Evolutionary conservation across 2,329 filamentous ascomycete genomes (phyloP).

Genomic region (Colletotrichum trifolii): DNA sequence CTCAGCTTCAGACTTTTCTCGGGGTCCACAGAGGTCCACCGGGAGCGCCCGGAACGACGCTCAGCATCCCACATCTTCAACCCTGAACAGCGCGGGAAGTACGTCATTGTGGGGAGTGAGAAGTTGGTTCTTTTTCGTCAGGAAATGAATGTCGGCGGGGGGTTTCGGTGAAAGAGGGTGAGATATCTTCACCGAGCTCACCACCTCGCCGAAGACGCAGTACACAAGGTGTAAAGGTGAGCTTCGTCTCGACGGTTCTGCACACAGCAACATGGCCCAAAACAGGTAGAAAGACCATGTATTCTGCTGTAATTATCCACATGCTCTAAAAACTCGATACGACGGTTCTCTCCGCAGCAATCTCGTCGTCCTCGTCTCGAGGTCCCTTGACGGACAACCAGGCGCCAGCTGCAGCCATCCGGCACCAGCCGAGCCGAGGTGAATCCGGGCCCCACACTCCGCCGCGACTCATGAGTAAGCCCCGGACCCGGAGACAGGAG

Average conservation of each 20-base stretch:
- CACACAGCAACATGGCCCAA: too few species aligned
- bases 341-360: not conserved
- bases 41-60: constrained; percentile 2
- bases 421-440: not conserved
- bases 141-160: constrained; percentile 16
- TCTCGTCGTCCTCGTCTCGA: constrained; percentile 1
- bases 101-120: constrained; percentile 32
- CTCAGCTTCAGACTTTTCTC: constrained; percentile 5
- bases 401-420: constrained; percentile 1
- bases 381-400: not conserved
- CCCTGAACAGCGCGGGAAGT: constrained; percentile 11
- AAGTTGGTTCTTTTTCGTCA: constrained; percentile 17
- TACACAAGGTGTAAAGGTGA: not conserved
- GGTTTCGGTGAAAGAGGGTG: not conserved
- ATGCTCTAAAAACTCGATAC: not conserved
- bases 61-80: constrained; percentile 1
- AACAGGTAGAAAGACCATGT: not conserved
- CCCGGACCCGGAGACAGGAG: constrained; percentile 16
- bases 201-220: not conserved
- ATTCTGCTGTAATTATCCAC: not conserved
- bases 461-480: constrained; percentile 33
- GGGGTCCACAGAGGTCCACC: constrained; percentile 27
- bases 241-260: too few species aligned
- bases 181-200: constrained; percentile 4
- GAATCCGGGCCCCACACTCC: constrained; percentile 3